Percentiles rank a stretch among this genome's conserved stretches.
Conservation (phyloP, 306 rosid genomes). For the Prunus dulcis region DNA sequence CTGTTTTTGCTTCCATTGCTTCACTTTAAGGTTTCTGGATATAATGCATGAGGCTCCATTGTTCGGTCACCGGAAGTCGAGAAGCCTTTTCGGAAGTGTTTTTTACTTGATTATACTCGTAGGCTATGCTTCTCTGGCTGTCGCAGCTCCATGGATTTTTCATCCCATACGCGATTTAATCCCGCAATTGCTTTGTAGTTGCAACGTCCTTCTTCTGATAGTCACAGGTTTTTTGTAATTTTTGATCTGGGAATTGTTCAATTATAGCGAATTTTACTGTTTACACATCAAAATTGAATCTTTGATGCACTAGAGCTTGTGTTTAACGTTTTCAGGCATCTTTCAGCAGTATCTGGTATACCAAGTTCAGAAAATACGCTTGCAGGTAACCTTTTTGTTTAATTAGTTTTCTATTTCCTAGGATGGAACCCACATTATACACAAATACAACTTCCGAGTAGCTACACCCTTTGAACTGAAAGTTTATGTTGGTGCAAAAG, state of each 20-base stretch:
- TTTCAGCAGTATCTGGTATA: slow-evolving; percentile 93
- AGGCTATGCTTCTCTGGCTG: slow-evolving; percentile 67
- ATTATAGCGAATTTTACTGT: background rate
- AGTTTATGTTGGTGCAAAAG: background rate
- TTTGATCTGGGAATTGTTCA: slow-evolving; percentile 1
- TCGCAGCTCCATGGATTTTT: slow-evolving; percentile 77
- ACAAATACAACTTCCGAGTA: background rate
- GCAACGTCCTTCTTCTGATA: slow-evolving; percentile 71
- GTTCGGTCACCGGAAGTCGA: slow-evolving; percentile 83
- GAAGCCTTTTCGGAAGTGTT: slow-evolving; percentile 75
- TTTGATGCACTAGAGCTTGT: background rate
- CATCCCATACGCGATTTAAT: slow-evolving; percentile 37
- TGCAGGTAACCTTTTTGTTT: slow-evolving; percentile 59
- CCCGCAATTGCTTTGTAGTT: slow-evolving; percentile 75
- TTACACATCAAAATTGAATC: background rate
- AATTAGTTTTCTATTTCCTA: background rate
- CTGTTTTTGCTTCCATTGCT: background rate
- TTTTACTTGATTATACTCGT: slow-evolving; percentile 61
- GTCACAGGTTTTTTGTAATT: slow-evolving; percentile 61
- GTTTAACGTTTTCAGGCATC: slow-evolving; percentile 54
- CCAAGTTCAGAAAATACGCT: slow-evolving; percentile 94
- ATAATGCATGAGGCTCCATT: slow-evolving; percentile 94
- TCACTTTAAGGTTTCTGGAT: slow-evolving; percentile 69
- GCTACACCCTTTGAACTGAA: slow-evolving; percentile 1
- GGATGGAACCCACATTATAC: background rate